Percentiles rank a stretch among this genome's conserved stretches.
These are phyloP conservation scores for Cymbidium sinense DNA, from an alignment of 106 monocot genomes.

Conservation along the genomic window DNA sequence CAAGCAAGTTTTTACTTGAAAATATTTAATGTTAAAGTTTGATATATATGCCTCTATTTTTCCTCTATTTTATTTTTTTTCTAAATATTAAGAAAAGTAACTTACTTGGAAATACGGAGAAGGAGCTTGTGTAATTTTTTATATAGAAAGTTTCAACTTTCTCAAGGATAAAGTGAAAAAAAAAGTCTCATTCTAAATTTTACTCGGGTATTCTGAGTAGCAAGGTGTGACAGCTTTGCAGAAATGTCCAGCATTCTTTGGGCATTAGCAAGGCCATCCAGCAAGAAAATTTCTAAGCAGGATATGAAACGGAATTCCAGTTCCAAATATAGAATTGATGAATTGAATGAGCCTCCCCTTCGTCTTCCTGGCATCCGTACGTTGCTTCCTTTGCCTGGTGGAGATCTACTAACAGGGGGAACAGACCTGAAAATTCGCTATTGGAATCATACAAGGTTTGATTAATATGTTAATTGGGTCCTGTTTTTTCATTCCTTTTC, in stretches of 20 bases:
- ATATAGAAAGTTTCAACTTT: neutral
- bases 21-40: neutral
- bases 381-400: slow-evolving; percentile 83
- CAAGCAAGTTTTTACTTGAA: neutral
- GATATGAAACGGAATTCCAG: slow-evolving; percentile 34
- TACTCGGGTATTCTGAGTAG: slow-evolving; percentile 59
- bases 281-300: slow-evolving; percentile 42
- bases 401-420: slow-evolving; percentile 78
- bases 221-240: slow-evolving; percentile 50
- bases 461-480: neutral
- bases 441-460: slow-evolving; percentile 82
- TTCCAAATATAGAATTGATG: slow-evolving; percentile 71
- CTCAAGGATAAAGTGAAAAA: neutral
- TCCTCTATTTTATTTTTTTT: neutral
- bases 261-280: slow-evolving; percentile 47
- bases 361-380: slow-evolving; percentile 70
- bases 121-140: neutral
- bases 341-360: slow-evolving; percentile 64
- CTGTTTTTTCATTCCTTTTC: too few species aligned
- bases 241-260: slow-evolving; percentile 52
- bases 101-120: neutral
- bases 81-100: neutral
- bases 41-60: neutral
- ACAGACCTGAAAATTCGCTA: slow-evolving; percentile 85
- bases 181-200: slow-evolving; percentile 7